Evolutionary conservation across 441 rosid genomes (phyloP).

Genomic region (Croton laevigatus): DNA sequence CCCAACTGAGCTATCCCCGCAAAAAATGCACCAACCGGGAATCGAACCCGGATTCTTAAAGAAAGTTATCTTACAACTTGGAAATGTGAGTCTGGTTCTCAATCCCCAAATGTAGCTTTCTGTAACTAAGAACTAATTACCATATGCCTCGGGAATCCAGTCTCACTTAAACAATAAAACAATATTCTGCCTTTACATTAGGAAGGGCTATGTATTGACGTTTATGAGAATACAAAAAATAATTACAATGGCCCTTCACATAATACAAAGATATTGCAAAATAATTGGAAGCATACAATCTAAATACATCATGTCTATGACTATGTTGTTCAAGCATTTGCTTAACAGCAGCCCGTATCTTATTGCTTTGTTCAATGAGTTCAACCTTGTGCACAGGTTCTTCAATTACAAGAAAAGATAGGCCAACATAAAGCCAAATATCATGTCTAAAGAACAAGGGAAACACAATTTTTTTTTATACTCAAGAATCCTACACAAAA

Average conservation of each 20-base stretch:
- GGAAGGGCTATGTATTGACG: no score
- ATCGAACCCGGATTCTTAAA: constrained; percentile 7
- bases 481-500: not conserved
- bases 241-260: no score
- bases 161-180: no score
- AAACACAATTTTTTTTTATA: not conserved
- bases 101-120: not conserved
- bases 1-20: constrained; percentile 94
- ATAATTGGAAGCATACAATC: no score
- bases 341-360: not conserved
- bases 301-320: not conserved
- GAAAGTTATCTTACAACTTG: not conserved
- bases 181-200: no score
- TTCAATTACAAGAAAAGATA: no score
- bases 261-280: no score
- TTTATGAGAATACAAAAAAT: no score
- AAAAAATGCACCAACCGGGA: constrained; percentile 29
- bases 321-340: not conserved
- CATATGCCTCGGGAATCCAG: not conserved
- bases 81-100: not conserved
- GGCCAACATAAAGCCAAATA: not conserved
- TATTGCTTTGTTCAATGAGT: not conserved
- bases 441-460: not conserved
- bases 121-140: not conserved
- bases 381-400: not conserved